A percentile compares a stretch with the other conserved stretches of the same genome.
Evolutionary conservation across 148 eudicot genomes (phyloP).

Genomic region (Simmondsia chinensis): DNA sequence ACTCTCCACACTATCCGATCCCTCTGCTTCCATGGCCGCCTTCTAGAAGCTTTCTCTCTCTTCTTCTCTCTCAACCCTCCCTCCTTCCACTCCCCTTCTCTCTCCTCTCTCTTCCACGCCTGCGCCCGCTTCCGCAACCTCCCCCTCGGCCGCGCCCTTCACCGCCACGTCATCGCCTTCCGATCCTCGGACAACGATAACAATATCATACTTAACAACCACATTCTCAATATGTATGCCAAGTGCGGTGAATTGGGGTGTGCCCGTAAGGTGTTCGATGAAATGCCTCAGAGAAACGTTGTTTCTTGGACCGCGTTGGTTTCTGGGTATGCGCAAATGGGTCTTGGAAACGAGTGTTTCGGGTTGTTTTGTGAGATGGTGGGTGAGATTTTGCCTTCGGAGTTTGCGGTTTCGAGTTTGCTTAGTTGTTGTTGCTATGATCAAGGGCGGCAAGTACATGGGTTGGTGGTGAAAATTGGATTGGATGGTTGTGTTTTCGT

Average conservation of each 20-base stretch:
- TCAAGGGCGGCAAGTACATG: slow-evolving; percentile 44
- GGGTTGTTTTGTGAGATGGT: slow-evolving; percentile 26
- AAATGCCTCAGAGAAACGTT: slow-evolving; percentile 6
- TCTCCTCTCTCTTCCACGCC: slow-evolving; percentile 6
- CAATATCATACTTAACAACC: slow-evolving; percentile 2
- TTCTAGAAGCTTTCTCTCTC: slow-evolving; percentile 6
- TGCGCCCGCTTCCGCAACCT: slow-evolving; percentile 11
- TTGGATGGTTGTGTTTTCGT: slow-evolving; percentile 33
- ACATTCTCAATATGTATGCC: slow-evolving; percentile 9
- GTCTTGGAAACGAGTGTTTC: slow-evolving; percentile 17
- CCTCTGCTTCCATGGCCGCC: slow-evolving; percentile 8
- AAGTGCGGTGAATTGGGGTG: slow-evolving; percentile 10
- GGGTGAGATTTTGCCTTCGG: slow-evolving; percentile 25
- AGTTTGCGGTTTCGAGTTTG: slow-evolving; percentile 36
- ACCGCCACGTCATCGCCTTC: slow-evolving; percentile 11
- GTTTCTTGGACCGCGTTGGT: slow-evolving; percentile 16
- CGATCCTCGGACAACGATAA: neutral
- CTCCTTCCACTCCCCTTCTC: slow-evolving; percentile 8
- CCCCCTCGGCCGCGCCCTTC: slow-evolving; percentile 12
- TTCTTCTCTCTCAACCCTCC: slow-evolving; percentile 5
- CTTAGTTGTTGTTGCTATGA: slow-evolving; percentile 20
- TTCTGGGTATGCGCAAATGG: slow-evolving; percentile 21
- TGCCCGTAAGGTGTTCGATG: slow-evolving; percentile 10
- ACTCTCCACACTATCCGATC: slow-evolving; percentile 2
- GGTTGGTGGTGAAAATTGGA: slow-evolving; percentile 25